Evolutionary conservation across 257 asterid genomes (phyloP).

Genomic region (Rauvolfia tetraphylla): DNA sequence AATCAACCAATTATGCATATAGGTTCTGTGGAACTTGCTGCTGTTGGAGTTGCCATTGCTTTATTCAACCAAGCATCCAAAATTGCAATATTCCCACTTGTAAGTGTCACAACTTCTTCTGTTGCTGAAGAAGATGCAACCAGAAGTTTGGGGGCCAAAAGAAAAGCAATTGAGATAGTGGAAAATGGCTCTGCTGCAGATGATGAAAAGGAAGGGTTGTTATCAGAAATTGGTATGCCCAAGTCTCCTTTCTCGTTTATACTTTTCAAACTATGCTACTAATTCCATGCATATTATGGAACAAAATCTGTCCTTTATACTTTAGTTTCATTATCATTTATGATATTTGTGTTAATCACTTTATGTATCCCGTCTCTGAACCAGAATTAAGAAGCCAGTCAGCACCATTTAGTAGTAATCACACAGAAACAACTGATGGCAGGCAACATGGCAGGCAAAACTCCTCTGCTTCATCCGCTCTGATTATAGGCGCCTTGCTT

Average conservation of each 20-base stretch:
- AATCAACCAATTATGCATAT: conserved; percentile 1
- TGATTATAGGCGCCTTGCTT: conserved; percentile 42
- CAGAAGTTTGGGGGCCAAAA: conserved; percentile 16
- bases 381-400: conserved; percentile 14
- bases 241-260: not conserved
- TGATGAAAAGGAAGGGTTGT: conserved; percentile 11
- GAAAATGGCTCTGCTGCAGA: conserved; percentile 10
- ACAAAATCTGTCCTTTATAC: not conserved
- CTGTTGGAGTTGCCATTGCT: conserved; percentile 60
- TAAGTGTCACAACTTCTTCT: conserved; percentile 56
- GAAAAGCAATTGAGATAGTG: conserved; percentile 26
- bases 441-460: conserved; percentile 25
- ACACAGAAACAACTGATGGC: conserved; percentile 16
- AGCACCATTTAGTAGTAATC: not conserved
- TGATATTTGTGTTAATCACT: not conserved
- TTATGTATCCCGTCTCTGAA: not conserved
- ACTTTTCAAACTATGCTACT: not conserved
- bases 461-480: conserved; percentile 54
- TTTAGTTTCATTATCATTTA: not conserved
- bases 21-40: conserved; percentile 60
- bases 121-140: conserved; percentile 61
- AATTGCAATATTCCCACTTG: conserved; percentile 59
- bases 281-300: not conserved
- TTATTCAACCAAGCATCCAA: conserved; percentile 54
- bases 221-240: conserved; percentile 10